Evolutionary conservation across 306 rosid species (phyloP).

Genomic region (Vigna angularis): DNA sequence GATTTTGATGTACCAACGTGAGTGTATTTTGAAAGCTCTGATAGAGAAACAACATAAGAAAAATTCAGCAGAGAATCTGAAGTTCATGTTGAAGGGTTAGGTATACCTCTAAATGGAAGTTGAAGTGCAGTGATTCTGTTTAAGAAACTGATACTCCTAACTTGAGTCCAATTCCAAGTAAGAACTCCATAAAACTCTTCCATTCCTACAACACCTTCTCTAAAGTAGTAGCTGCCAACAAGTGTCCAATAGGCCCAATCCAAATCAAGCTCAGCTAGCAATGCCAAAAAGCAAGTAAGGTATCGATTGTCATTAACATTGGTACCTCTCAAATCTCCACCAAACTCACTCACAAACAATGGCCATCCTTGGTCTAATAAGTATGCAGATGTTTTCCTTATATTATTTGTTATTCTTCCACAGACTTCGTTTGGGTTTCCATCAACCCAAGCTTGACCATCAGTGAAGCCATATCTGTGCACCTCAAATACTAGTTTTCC

Average conservation of each 20-base stretch:
- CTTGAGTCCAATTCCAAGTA: slow-evolving; percentile 61
- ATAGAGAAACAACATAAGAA: too few species aligned
- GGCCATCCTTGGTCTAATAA: slow-evolving; percentile 77
- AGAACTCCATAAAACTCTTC: slow-evolving; percentile 77
- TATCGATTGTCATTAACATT: slow-evolving; percentile 83
- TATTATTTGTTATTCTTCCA: slow-evolving; percentile 52
- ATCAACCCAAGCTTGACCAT: slow-evolving; percentile 68
- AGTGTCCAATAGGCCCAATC: slow-evolving; percentile 91
- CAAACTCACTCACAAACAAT: slow-evolving; percentile 82
- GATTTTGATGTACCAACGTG: too few species aligned
- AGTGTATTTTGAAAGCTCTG: too few species aligned
- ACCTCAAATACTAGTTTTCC: slow-evolving; percentile 74
- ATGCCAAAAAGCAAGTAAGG: slow-evolving; percentile 64
- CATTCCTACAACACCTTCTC: slow-evolving; percentile 73
- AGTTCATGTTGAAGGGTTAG: too few species aligned
- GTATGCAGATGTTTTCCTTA: slow-evolving; percentile 58
- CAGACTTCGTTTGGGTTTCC: slow-evolving; percentile 86
- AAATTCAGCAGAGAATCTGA: too few species aligned
- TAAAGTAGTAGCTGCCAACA: slow-evolving; percentile 79
- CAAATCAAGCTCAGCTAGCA: slow-evolving; percentile 74
- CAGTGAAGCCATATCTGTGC: slow-evolving; percentile 84
- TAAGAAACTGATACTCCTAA: slow-evolving; percentile 61
- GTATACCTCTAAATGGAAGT: slow-evolving; percentile 76
- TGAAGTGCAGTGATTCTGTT: slow-evolving; percentile 68
- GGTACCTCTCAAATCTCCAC: slow-evolving; percentile 78